These are phyloP conservation scores for Schwanniomyces occidentalis DNA, from an alignment of 805 yeast genomes.

Conservation along the genomic window DNA sequence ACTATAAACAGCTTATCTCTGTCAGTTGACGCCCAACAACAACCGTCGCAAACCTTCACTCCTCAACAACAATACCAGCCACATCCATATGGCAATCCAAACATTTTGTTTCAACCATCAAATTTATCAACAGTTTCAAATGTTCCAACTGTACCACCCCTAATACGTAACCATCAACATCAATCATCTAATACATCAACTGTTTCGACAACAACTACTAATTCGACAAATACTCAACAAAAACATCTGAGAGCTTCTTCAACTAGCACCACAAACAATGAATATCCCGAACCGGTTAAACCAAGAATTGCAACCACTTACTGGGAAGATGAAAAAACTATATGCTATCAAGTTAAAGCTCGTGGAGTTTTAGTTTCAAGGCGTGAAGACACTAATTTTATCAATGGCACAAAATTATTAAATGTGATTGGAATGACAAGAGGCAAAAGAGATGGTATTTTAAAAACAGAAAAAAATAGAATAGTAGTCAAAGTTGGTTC, in stretches of 20 bases:
- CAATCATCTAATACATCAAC: slow-evolving; percentile 6
- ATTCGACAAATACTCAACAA: slow-evolving; percentile 1
- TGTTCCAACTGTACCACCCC: neutral
- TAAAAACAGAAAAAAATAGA: slow-evolving; percentile 33
- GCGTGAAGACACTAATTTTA: slow-evolving; percentile 33
- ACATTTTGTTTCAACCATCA: neutral
- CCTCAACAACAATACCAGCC: slow-evolving; percentile 6
- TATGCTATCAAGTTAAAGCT: slow-evolving; percentile 39
- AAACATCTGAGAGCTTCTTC: slow-evolving; percentile 18
- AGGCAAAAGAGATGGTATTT: slow-evolving; percentile 41
- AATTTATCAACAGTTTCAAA: neutral
- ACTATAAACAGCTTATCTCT: neutral
- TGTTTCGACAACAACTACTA: slow-evolving; percentile 6
- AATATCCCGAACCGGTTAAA: slow-evolving; percentile 20
- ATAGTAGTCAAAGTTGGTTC: slow-evolving; percentile 36
- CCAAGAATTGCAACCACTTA: slow-evolving; percentile 36
- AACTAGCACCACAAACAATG: slow-evolving; percentile 10
- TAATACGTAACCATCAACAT: slow-evolving; percentile 1
- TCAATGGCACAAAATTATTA: slow-evolving; percentile 40
- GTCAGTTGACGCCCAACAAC: neutral
- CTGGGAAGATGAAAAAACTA: slow-evolving; percentile 39
- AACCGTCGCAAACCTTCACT: neutral
- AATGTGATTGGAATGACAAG: slow-evolving; percentile 42
- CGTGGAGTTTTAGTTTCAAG: slow-evolving; percentile 34
- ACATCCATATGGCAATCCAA: slow-evolving; percentile 4